Percentiles rank a stretch among this genome's conserved stretches.
phyloP scores from a whole-genome alignment of 768 basidiomycete genomes.

The Podaxis sp. region DNA sequence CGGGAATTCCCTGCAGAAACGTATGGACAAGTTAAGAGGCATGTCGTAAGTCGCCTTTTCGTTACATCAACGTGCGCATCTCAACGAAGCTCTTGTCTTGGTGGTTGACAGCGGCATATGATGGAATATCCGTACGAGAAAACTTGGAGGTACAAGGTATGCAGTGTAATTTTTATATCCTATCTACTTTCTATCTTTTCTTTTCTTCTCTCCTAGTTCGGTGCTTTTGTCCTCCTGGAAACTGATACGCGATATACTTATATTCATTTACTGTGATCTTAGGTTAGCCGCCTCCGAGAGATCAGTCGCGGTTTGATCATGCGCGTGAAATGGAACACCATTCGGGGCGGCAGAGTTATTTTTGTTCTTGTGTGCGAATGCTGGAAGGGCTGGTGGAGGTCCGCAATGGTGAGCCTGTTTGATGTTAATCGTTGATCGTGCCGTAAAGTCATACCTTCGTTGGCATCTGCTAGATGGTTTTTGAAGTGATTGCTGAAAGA shows the following conservation, averaged over 20 bases:
- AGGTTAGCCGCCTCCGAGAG: neutral
- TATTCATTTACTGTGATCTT: neutral
- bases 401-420: no score
- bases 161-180: neutral
- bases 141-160: neutral
- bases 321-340: neutral
- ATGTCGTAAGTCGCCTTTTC: neutral
- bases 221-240: no score
- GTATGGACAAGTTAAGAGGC: neutral
- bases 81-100: neutral
- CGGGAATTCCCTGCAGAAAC: neutral
- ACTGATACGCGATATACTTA: neutral
- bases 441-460: no score
- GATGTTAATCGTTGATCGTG: no score
- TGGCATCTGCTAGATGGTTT: no score
- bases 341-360: neutral
- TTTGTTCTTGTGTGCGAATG: neutral
- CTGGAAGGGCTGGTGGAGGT: neutral
- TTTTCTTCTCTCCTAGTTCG: no score
- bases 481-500: no score
- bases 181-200: neutral
- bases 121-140: constrained; percentile 1
- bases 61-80: neutral
- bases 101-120: neutral
- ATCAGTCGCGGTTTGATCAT: neutral